phyloP scores from a whole-genome alignment of 2,329 filamentous ascomycete genomes.

The Diaporthe aspalathi region DNA sequence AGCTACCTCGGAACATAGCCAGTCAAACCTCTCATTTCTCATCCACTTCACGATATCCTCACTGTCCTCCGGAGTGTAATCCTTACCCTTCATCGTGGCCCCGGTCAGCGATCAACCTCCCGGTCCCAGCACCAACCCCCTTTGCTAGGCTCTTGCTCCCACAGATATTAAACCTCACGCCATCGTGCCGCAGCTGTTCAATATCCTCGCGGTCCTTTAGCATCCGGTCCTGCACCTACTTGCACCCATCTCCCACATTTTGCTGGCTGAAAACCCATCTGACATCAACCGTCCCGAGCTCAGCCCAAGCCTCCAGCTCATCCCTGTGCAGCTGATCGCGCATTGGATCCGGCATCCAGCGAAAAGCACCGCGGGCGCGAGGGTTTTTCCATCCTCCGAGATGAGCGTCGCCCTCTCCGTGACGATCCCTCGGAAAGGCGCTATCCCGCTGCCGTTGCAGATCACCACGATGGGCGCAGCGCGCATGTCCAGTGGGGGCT shows the following conservation, averaged over 20 bases:
- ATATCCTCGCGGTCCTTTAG: constrained; percentile 54
- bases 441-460: constrained; percentile 66
- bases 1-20: constrained; percentile 61
- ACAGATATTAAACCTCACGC: constrained; percentile 70
- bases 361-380: constrained; percentile 74
- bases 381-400: constrained; percentile 54
- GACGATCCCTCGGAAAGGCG: constrained; percentile 71
- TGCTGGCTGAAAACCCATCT: constrained; percentile 68
- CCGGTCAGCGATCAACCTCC: constrained; percentile 51
- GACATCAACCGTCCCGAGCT: constrained; percentile 69
- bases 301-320: constrained; percentile 69
- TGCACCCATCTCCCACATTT: constrained; percentile 52
- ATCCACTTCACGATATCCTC: constrained; percentile 61
- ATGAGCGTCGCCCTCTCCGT: constrained; percentile 68
- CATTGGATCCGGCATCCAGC: constrained; percentile 68
- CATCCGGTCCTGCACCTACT: constrained; percentile 60
- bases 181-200: constrained; percentile 48
- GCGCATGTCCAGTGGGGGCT: constrained; percentile 58
- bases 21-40: constrained; percentile 68
- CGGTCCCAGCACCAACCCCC: constrained; percentile 51
- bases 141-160: constrained; percentile 61
- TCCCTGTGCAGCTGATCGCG: constrained; percentile 70
- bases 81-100: constrained; percentile 45
- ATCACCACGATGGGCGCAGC: constrained; percentile 63
- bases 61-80: constrained; percentile 43